Evolutionary conservation across 345 rosid species (phyloP).

Genomic region (Erucastrum elatum): DNA sequence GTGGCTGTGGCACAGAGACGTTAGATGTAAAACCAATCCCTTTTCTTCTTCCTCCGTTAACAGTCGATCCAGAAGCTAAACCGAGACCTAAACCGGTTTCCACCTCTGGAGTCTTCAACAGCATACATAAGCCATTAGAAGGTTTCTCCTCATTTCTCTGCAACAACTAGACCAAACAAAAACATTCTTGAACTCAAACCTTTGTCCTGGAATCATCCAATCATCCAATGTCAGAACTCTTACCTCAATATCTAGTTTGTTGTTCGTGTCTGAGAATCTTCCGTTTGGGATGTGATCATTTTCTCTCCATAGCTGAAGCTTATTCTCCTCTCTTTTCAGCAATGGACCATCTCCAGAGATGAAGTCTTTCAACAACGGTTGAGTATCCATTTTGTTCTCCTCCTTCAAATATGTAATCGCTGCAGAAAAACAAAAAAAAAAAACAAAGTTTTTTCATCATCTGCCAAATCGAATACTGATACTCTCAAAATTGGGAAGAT

Average conservation of each 20-base stretch:
- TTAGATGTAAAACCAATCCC: constrained; percentile 32
- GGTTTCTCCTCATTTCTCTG: constrained; percentile 49
- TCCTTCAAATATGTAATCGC: constrained; percentile 62
- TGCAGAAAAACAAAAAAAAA: constrained; percentile 40
- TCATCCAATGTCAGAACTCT: not conserved
- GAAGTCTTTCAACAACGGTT: constrained; percentile 73
- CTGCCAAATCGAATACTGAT: not conserved
- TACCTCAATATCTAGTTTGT: constrained; percentile 49
- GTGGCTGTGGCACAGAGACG: constrained; percentile 36
- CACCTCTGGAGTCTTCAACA: constrained; percentile 51
- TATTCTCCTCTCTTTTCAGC: constrained; percentile 45
- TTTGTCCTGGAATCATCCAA: not conserved
- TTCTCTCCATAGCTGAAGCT: constrained; percentile 61
- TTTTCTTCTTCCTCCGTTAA: constrained; percentile 39
- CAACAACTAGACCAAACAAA: not conserved
- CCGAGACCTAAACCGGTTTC: constrained; percentile 47
- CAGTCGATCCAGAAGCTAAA: constrained; percentile 44
- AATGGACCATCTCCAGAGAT: constrained; percentile 46
- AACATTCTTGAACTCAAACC: not conserved
- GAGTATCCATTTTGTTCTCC: constrained; percentile 43
- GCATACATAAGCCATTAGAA: constrained; percentile 46
- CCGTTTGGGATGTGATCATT: constrained; percentile 22
- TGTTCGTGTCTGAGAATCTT: constrained; percentile 34
- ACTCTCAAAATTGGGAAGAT: not conserved
- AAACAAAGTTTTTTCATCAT: constrained; percentile 6